phyloP scores from a whole-genome alignment of 257 asterid genomes.

The Fraxinus pennsylvanica region DNA sequence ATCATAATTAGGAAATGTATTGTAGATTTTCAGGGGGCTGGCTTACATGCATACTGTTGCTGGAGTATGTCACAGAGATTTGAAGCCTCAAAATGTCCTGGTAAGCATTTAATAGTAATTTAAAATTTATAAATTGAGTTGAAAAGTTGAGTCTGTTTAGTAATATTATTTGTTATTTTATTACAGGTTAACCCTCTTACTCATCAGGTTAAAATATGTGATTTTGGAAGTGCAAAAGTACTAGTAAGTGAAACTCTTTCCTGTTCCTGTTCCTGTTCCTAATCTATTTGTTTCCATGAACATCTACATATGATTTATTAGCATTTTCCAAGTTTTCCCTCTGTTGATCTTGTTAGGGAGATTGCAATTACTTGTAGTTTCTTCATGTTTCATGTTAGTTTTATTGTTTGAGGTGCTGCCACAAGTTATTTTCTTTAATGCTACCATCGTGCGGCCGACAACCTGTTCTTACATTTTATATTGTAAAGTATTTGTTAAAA shows the following conservation, averaged over 20 bases:
- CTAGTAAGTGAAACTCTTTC: conserved; percentile 56
- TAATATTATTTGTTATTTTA: conserved; percentile 21
- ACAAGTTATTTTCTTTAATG: not conserved
- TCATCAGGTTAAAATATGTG: conserved; percentile 92
- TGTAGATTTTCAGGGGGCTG: conserved; percentile 89
- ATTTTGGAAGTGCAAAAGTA: conserved; percentile 96
- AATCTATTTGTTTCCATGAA: not conserved
- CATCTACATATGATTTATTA: not conserved
- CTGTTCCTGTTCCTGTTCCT: not conserved
- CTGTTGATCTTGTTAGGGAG: not conserved
- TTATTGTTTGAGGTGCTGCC: not conserved
- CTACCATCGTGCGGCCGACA: not conserved
- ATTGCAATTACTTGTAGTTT: not conserved
- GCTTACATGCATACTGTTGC: conserved; percentile 96
- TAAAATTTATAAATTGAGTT: not conserved
- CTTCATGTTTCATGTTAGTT: not conserved
- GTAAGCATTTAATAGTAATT: conserved; percentile 35
- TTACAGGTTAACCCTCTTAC: conserved; percentile 77
- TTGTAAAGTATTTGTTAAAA: not conserved
- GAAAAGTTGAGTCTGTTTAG: conserved; percentile 9
- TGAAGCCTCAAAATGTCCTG: conserved; percentile 96
- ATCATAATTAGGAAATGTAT: conserved; percentile 19
- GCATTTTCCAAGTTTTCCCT: not conserved
- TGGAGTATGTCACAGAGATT: conserved; percentile 91
- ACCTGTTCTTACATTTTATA: not conserved